Base-by-base conservation (phyloP, 2,329 filamentous ascomycete species). In the Calonectria henricotiae region DNA sequence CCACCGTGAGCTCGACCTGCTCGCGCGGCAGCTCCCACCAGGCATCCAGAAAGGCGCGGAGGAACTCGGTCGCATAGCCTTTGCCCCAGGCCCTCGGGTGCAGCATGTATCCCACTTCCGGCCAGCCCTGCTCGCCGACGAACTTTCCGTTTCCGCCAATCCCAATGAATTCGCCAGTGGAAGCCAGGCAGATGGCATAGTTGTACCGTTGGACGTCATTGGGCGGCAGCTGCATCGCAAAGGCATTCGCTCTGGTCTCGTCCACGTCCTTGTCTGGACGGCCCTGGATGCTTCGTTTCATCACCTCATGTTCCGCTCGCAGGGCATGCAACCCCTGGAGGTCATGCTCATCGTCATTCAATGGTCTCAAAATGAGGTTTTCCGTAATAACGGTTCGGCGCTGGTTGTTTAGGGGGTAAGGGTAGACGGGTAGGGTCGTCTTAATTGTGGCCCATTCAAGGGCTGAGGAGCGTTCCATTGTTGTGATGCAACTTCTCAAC, bases 101-200 rank as follows among this genome's bases (percentile, higher is more conserved):
- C 62, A 91, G 79, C 82, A 90, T 85, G 78, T 91, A 92, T 25
- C 89, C 89, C 30, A 90, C 65, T 75, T 87, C 88, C 1, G 89
- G 89, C 88, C 88, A 90, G 58, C 87, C 88, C 20, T 84, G 77
- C 63, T 80, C 74, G 69, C 82, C 80, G 35, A 72, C 60, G 43
- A 75, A 60, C 67, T 71, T 74, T 72, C 85, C 82, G 67, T 82
- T 82, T 32, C 88, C 86, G 39, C 88, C 85, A 17, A 84, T 75
- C 44, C 89, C 86, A 65, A 91, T 81, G 35, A 91, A 78, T 71
- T 88, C 85, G n/a, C 83, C 85, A 17, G 84, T 86, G 27, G 80
- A 83, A 17, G 79, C 78, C 60, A 85, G 79, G 70, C 81, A 85
- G 67, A 93, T 85, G 71, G 86, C 85, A 73, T 86, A 90, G 77